Conservation (phyloP, 192 early-diverging fungal genomes). For the Linnemannia elongata region DNA sequence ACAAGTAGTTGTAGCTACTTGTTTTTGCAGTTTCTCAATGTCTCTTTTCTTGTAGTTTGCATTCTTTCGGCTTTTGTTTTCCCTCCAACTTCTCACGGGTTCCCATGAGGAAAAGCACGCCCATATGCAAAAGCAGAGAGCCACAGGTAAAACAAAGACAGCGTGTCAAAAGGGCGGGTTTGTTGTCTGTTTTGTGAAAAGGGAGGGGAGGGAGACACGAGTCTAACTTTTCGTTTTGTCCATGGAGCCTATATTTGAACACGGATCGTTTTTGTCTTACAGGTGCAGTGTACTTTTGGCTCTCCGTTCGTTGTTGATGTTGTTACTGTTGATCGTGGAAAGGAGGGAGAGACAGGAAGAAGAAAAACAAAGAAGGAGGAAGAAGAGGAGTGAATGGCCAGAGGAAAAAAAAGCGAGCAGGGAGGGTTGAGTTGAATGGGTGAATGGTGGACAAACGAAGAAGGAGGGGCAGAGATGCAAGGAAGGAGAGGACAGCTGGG, state of each 20-base stretch:
- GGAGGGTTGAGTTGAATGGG: background rate
- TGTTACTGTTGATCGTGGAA: background rate
- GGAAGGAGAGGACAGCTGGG: background rate
- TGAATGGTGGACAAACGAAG: background rate
- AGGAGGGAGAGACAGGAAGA: background rate
- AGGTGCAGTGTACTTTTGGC: background rate
- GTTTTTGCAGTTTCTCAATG: background rate
- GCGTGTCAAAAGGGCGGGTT: background rate
- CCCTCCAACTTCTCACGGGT: slow-evolving; percentile 6
- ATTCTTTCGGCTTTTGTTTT: background rate
- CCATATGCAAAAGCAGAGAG: background rate
- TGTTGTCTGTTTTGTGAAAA: background rate
- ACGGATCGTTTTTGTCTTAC: background rate
- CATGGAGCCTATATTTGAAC: too few relatives aligned
- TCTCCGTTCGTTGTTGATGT: background rate
- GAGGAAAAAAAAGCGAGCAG: background rate
- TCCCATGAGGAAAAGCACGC: background rate
- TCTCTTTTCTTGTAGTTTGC: background rate
- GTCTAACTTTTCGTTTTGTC: too few relatives aligned
- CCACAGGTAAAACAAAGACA: background rate
- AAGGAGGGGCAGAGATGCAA: background rate
- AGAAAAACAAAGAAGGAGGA: background rate
- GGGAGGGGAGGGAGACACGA: background rate
- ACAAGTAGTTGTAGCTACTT: background rate
- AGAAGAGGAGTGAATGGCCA: background rate